phyloP scores from a whole-genome alignment of 768 basidiomycete genomes.

The Paxillus ammoniavirescens region DNA sequence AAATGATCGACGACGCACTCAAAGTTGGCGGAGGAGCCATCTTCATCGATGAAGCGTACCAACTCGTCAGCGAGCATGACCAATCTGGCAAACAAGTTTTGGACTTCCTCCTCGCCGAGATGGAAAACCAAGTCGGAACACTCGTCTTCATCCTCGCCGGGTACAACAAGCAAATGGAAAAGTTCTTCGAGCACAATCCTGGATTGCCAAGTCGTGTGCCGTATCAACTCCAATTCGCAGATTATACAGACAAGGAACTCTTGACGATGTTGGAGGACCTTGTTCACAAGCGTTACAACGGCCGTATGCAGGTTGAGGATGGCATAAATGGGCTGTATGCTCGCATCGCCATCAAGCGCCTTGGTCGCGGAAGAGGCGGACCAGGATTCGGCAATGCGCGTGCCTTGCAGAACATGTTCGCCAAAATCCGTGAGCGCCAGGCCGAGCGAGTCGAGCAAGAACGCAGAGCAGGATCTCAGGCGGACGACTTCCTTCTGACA shows the following conservation, averaged over 20 bases:
- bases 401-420: conserved; percentile 53
- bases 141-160: conserved; percentile 73
- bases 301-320: conserved; percentile 55
- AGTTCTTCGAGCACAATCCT: conserved; percentile 76
- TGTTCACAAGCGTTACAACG: conserved; percentile 44
- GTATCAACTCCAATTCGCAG: conserved; percentile 54
- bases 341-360: conserved; percentile 56
- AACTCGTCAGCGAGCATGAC: conserved; percentile 52
- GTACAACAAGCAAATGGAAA: conserved; percentile 73
- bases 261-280: conserved; percentile 50
- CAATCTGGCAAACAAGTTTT: conserved; percentile 55
- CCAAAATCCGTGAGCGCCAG: conserved; percentile 50
- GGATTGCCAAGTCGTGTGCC: conserved; percentile 69
- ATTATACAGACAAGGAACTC: conserved; percentile 61
- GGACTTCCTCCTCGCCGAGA: conserved; percentile 71
- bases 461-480: conserved; percentile 37
- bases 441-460: conserved; percentile 45
- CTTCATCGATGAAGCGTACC: conserved; percentile 77
- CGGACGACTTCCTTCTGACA: conserved; percentile 52
- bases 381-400: conserved; percentile 72
- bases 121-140: conserved; percentile 67
- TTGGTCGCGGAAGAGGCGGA: conserved; percentile 57
- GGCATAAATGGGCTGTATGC: conserved; percentile 54
- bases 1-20: conserved; percentile 48
- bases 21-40: conserved; percentile 62